Conservation (phyloP, 208 protist species). For the Trypanosoma theileri region DNA sequence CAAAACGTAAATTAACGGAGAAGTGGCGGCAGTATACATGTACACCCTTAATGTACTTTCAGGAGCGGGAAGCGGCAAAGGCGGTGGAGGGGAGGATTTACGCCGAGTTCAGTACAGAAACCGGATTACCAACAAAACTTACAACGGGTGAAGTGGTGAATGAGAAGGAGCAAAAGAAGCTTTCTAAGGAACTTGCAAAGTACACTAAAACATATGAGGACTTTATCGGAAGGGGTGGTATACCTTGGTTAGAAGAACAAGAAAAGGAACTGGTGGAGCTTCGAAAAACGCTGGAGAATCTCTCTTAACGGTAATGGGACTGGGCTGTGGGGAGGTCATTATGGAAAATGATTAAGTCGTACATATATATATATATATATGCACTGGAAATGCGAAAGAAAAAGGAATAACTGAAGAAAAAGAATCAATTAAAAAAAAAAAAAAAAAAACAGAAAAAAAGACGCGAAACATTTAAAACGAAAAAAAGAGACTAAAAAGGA, state of each 20-base stretch:
- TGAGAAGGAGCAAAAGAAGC: constrained; percentile 73
- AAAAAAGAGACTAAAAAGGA: no score
- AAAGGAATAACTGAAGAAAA: no score
- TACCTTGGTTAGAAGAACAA: constrained; percentile 52
- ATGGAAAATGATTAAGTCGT: no score
- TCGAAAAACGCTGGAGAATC: background rate
- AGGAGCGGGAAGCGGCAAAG: constrained; percentile 19
- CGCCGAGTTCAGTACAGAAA: constrained; percentile 47
- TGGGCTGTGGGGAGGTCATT: no score
- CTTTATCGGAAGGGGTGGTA: constrained; percentile 59
- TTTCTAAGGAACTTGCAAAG: constrained; percentile 69
- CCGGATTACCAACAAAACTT: constrained; percentile 49
- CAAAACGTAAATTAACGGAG: constrained; percentile 56
- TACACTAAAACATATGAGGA: constrained; percentile 71
- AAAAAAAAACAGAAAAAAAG: no score
- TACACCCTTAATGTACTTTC: constrained; percentile 47
- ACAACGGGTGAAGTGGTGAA: constrained; percentile 40
- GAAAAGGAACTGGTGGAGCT: constrained; percentile 46
- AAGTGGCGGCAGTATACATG: constrained; percentile 65
- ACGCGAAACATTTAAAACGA: no score
- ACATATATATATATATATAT: no score
- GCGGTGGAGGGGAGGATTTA: constrained; percentile 28
- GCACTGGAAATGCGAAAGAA: no score
- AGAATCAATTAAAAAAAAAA: no score
- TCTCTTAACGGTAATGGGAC: background rate